Conservation (phyloP, 352 stramenopile genomes). For the Albugo laibachii region DNA sequence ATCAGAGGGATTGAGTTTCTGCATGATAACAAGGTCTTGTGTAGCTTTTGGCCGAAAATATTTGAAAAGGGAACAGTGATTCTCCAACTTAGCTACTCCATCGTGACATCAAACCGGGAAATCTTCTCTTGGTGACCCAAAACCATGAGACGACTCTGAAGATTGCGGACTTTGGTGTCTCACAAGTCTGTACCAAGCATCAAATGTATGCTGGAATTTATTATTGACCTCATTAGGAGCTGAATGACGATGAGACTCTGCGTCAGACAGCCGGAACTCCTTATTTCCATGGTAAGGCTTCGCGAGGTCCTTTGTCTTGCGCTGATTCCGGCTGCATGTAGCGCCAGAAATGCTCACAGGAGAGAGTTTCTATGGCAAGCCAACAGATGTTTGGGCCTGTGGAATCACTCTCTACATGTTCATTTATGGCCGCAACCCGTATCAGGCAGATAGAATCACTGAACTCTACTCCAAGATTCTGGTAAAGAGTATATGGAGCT, state of each 20-base stretch:
- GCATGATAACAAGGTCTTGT: slow-evolving; percentile 49
- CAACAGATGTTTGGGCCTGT: slow-evolving; percentile 89
- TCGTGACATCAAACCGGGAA: slow-evolving; percentile 64
- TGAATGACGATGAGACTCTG: slow-evolving; percentile 50
- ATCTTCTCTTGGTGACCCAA: slow-evolving; percentile 41
- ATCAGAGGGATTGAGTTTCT: slow-evolving; percentile 71
- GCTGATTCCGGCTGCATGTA: slow-evolving; percentile 1
- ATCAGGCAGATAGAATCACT: slow-evolving; percentile 74
- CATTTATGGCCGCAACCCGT: slow-evolving; percentile 85
- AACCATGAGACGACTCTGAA: slow-evolving; percentile 49
- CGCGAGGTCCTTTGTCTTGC: not conserved
- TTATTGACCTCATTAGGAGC: slow-evolving; percentile 17
- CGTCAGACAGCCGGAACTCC: slow-evolving; percentile 53
- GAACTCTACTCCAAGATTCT: slow-evolving; percentile 87
- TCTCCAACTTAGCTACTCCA: slow-evolving; percentile 32
- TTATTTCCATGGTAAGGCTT: slow-evolving; percentile 37
- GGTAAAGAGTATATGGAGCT: slow-evolving; percentile 17
- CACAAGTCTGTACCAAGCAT: slow-evolving; percentile 18
- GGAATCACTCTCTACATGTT: slow-evolving; percentile 95
- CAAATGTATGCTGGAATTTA: not conserved
- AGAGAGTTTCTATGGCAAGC: slow-evolving; percentile 51
- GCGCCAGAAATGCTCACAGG: slow-evolving; percentile 65
- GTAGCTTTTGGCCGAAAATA: not conserved
- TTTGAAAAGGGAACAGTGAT: not conserved
- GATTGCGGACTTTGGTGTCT: slow-evolving; percentile 66